phyloP scores from a whole-genome alignment of 441 rosid species.

The Mallotus repandus region DNA sequence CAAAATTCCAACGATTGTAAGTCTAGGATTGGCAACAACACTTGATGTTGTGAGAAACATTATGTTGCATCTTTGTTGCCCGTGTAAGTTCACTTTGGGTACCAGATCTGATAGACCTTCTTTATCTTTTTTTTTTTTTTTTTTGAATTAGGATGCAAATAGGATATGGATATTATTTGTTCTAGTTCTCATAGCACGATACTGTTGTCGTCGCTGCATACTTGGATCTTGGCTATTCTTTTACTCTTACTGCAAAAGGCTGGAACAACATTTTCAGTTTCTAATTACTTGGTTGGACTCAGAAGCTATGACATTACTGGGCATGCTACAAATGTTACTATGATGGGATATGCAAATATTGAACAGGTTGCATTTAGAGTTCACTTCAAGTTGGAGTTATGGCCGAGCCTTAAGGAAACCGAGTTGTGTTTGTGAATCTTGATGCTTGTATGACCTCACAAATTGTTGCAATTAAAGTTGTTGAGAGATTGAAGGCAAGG shows the following conservation, averaged over 20 bases:
- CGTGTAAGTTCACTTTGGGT: no score
- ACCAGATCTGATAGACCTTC: no score
- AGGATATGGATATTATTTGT: not conserved
- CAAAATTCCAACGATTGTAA: no score
- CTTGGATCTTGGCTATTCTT: not conserved
- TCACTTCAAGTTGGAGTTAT: constrained; percentile 90
- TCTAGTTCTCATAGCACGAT: not conserved
- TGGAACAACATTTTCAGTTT: not conserved
- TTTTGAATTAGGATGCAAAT: no score
- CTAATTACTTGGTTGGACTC: constrained; percentile 45
- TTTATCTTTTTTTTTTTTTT: no score
- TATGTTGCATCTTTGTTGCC: no score
- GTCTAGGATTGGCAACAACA: no score
- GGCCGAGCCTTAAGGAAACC: constrained; percentile 37
- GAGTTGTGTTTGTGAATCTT: no score
- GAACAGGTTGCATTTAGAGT: constrained; percentile 78
- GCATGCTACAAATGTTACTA: constrained; percentile 95
- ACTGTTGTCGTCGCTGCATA: not conserved
- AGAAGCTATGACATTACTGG: constrained; percentile 98
- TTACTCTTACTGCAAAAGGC: not conserved
- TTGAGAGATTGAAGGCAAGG: no score
- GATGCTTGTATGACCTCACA: no score
- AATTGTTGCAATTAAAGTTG: no score
- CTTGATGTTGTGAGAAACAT: no score
- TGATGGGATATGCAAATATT: constrained; percentile 94